Percentiles rank a stretch among this genome's conserved stretches.
These are phyloP conservation scores for Phalaenopsis equestris DNA, from an alignment of 106 monocot species.

Conservation along the genomic window DNA sequence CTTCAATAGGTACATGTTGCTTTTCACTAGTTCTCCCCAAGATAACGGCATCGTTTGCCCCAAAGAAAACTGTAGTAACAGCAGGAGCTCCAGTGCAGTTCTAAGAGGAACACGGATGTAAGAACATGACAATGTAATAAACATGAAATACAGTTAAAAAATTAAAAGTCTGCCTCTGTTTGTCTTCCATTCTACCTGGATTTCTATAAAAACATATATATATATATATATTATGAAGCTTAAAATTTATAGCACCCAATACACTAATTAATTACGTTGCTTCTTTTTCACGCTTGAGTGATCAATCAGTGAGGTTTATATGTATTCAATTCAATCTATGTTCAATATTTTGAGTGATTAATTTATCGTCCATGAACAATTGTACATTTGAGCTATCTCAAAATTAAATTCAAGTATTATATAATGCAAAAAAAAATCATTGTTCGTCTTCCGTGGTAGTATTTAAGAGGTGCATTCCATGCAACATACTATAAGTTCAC, in stretches of 20 bases:
- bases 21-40: conserved; percentile 56
- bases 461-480: too few species aligned
- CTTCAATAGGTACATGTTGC: conserved; percentile 80
- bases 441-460: background rate
- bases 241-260: background rate
- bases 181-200: background rate
- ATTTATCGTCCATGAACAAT: background rate
- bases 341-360: background rate
- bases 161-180: background rate
- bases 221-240: background rate
- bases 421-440: background rate
- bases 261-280: background rate
- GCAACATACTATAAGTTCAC: too few species aligned
- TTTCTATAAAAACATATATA: background rate
- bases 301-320: background rate
- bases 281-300: too few species aligned
- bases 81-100: conserved; percentile 29
- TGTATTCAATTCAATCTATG: background rate
- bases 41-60: conserved; percentile 95
- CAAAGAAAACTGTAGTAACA: conserved; percentile 84
- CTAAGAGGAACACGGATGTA: conserved; percentile 9
- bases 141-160: background rate
- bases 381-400: background rate
- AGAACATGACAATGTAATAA: background rate
- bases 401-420: background rate